These are phyloP conservation scores for Brachypodium distachyon DNA, from an alignment of 202 grass and related monocot genomes.

Conservation along the genomic window DNA sequence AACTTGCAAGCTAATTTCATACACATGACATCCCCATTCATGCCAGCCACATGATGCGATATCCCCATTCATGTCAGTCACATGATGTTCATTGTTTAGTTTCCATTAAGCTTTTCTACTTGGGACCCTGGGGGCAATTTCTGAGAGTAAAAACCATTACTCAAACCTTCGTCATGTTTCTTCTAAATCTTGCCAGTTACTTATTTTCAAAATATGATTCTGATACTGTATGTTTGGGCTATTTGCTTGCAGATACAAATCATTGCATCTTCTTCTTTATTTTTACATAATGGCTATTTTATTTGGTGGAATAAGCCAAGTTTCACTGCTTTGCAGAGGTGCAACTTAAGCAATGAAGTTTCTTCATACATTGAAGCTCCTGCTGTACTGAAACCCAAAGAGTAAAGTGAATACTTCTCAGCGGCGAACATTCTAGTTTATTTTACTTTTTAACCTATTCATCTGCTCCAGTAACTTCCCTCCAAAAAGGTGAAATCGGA, in stretches of 20 bases:
- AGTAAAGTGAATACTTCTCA: background rate
- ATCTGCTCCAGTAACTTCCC: background rate
- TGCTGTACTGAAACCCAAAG: background rate
- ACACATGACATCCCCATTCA: background rate
- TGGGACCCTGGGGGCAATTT: background rate
- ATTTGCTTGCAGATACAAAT: background rate
- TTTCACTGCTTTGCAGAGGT: background rate
- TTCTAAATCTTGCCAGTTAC: background rate
- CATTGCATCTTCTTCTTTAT: background rate
- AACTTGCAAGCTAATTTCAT: background rate
- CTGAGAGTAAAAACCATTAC: background rate
- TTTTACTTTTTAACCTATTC: background rate
- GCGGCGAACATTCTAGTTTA: background rate
- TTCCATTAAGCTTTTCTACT: conserved; percentile 16
- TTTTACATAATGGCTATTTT: background rate
- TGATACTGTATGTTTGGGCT: background rate
- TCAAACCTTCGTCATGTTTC: background rate
- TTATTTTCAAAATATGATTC: background rate
- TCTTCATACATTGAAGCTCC: background rate
- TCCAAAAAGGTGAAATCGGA: background rate
- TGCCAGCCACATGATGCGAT: background rate
- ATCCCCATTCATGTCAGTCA: background rate
- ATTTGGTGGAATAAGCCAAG: background rate
- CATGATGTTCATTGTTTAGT: background rate
- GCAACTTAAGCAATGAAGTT: background rate